These are phyloP conservation scores for Xylaria curta DNA, from an alignment of 495 filamentous ascomycete species.

Conservation along the genomic window DNA sequence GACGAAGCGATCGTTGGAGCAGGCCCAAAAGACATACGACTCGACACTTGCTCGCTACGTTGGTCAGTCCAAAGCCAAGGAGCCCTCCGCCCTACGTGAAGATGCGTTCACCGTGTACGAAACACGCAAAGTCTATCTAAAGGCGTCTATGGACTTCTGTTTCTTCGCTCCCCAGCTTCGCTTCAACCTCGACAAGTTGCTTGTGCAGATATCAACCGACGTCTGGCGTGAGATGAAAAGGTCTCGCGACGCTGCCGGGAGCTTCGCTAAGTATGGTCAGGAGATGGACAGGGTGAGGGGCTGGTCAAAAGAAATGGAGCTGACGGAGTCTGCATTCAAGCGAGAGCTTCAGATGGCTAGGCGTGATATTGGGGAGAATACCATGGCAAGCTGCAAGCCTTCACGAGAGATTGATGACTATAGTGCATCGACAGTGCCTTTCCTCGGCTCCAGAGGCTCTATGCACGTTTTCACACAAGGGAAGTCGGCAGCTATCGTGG, in stretches of 20 bases:
- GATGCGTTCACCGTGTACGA: constrained; percentile 97
- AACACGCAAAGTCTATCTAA: constrained; percentile 87
- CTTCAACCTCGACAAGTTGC: constrained; percentile 78
- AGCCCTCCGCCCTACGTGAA: constrained; percentile 86
- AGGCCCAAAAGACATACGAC: constrained; percentile 85
- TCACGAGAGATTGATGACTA: constrained; percentile 95
- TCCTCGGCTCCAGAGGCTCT: constrained; percentile 73
- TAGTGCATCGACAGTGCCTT: constrained; percentile 82
- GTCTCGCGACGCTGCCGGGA: constrained; percentile 64
- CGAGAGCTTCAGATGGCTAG: constrained; percentile 79
- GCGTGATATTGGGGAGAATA: constrained; percentile 81
- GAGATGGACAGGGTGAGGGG: constrained; percentile 92
- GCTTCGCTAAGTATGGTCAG: constrained; percentile 65
- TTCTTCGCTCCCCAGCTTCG: constrained; percentile 83
- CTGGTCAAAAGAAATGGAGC: constrained; percentile 94
- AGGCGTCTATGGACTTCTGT: constrained; percentile 91
- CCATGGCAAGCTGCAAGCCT: constrained; percentile 72
- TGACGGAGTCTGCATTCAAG: constrained; percentile 76
- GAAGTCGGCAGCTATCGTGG: constrained; percentile 54
- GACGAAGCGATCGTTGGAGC: constrained; percentile 72
- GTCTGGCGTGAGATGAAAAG: constrained; percentile 83
- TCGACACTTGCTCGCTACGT: constrained; percentile 78
- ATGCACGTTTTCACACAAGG: constrained; percentile 59
- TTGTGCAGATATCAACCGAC: constrained; percentile 83
- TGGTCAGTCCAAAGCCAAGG: constrained; percentile 87